Conservation (phyloP, 352 stramenopile species). For the Pythium scleroteichum region DNA sequence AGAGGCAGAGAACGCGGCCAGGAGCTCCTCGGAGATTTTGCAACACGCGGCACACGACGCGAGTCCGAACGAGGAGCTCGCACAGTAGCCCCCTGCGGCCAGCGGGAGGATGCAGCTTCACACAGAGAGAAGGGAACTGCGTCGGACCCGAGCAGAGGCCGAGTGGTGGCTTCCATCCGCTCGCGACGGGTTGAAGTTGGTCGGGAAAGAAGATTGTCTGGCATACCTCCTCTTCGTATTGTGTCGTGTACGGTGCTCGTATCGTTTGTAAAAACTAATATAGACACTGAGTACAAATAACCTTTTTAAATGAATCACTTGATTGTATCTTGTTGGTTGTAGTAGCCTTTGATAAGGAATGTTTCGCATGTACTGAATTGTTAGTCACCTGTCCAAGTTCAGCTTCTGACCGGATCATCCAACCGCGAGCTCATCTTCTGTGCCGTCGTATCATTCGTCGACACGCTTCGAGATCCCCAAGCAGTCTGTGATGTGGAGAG, state of each 20-base stretch:
- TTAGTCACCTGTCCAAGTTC: too few relatives aligned
- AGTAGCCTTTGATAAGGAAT: too few relatives aligned
- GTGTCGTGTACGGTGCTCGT: constrained; percentile 22
- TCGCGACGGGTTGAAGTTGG: constrained; percentile 21
- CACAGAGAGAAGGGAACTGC: too few relatives aligned
- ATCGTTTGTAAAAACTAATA: neutral
- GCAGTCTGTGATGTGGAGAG: constrained; percentile 30
- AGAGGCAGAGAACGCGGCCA: constrained; percentile 4
- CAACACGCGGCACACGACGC: neutral
- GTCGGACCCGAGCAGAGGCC: neutral
- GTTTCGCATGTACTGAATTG: too few relatives aligned
- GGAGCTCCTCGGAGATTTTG: too few relatives aligned
- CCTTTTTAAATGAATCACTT: too few relatives aligned
- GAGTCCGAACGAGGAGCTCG: too few relatives aligned
- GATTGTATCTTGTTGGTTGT: too few relatives aligned
- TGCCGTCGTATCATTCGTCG: constrained; percentile 5
- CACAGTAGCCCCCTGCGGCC: too few relatives aligned
- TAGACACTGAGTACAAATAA: neutral
- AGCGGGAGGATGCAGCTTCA: too few relatives aligned
- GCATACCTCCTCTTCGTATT: constrained; percentile 16
- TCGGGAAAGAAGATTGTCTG: neutral
- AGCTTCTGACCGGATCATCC: neutral
- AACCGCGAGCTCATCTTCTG: constrained; percentile 1
- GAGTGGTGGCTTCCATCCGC: neutral
- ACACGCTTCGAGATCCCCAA: too few relatives aligned